Base-by-base conservation (phyloP, 108 stramenopile genomes). In the Chaetoceros tenuissimus region DNA sequence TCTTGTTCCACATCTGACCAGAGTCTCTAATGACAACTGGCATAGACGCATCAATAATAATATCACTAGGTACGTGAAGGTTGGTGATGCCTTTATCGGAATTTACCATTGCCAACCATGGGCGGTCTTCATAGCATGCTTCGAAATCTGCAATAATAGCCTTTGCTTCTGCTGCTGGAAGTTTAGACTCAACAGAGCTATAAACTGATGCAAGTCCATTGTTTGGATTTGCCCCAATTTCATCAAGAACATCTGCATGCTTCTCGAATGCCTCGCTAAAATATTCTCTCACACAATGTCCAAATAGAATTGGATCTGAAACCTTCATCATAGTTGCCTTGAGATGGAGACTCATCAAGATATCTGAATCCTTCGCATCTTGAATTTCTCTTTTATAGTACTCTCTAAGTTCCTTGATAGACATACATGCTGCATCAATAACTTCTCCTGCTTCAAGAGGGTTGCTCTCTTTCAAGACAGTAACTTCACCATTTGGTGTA, bases 321-420 rank as follows among this genome's bases (percentile, higher is more conserved):
- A 96, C 76, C 72, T 96, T 96, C 94, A 96, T 96, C 94, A 96
- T 96, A 49, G 94, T 96, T 25, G 94, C 94, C 66, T 96, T 96
- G 17, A 96, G 72, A 60, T 96, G 94, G 60, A 85, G 71, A 64
- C 81, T 83, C 16, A 85, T 71, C 51, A 88, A 55, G 27, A 81
- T 71, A 29, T 92, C 90, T 19, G 75, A 65, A 16, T 92, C 84
- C 63, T 88, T 85, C 55, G 94, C 90, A 58, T 95, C 94, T 18
- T 68, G 64, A 31, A 92, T 90, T 74, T 95, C 90, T 40, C 72
- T 52, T 51, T 83, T 84, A 62, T 77, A 87, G 57, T 85, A 92
- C 0, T 71, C 70, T 24, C 63, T 52, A 24, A 96, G 63, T 16
- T 78, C 75, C 43, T 68, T 60, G 7, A 79, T 62, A 71, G 66